Base-by-base conservation (phyloP, 208 protist genomes). In the Eutreptiella sp. region DNA sequence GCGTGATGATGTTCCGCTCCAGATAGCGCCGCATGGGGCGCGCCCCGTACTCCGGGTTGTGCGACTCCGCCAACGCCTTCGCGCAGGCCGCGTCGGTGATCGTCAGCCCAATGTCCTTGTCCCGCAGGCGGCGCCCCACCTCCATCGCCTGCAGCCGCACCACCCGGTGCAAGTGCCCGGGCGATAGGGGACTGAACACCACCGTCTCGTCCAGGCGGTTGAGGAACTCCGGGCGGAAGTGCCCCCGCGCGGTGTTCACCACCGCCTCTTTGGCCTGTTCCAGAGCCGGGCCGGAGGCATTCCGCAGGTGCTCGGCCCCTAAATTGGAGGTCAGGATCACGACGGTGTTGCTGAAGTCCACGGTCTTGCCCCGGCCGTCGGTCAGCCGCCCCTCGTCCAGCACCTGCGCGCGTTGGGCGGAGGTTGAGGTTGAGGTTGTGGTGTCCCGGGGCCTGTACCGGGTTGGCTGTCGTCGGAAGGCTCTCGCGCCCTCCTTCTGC, bases 311-410 rank as follows among this genome's bases (percentile, higher is more conserved):
- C 28, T 94, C 76, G 26, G 90, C 74, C 19, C 94, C 95, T 0
- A 98, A 42, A 76, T 98, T 98, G 14, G 79, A 90, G 0, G 95
- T 99, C 57, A 99, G 70, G 70, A 99, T 97, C 54, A 99, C 92
- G 42, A 99, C 88, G 0, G 86, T 92, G 71, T 98, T 98, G 57
- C 80, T 93, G 73, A 99, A 99, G 74, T 98, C 87, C 0, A 98
- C 92, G 1, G 71, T 85, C 46, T 89, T 81, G 33, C 96, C 96
- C 63, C 97, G 84, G 46, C 80, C 83, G 80, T 99, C 96, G 2
- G 95, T 99, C 9, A 99, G 77, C 42, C 93, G 81, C 11, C 94
- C 96, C 38, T 99, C 97, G 63, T 99, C 97, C 0, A 99, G 80
- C 9, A 99, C 83, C n/a, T n/a, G n/a, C n/a, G n/a, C n/a, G n/a